A percentile compares a stretch with the other conserved stretches of the same genome.
Evolutionary conservation across 305 asterid genomes (phyloP).

Genomic region (Galium porrigens): DNA sequence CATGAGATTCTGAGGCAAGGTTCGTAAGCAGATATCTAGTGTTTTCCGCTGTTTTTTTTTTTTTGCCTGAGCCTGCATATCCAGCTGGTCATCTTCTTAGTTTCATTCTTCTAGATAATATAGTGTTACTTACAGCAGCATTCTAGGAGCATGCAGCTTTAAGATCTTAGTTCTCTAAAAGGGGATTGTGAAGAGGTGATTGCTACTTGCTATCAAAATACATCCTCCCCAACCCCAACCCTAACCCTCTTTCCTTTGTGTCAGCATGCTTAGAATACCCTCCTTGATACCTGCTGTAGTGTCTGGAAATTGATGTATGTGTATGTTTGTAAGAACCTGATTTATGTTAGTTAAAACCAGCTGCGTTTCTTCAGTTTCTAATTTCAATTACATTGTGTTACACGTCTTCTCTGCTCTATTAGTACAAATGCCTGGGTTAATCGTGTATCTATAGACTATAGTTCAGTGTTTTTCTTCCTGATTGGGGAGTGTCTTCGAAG

Average conservation of each 20-base stretch:
- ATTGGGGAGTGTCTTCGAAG: constrained; percentile 17
- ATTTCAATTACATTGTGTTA: background rate
- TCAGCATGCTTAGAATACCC: background rate
- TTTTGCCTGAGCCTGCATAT: background rate
- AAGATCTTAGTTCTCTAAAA: background rate
- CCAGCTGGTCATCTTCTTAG: background rate
- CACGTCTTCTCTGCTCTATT: background rate
- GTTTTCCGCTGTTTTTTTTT: background rate
- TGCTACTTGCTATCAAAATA: background rate
- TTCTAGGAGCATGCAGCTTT: background rate
- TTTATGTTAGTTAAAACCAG: background rate
- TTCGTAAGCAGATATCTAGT: background rate
- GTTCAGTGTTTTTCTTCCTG: background rate
- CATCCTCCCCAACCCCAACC: background rate
- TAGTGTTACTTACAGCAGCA: background rate
- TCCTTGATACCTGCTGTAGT: background rate
- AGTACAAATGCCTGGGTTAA: background rate
- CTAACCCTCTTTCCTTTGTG: background rate
- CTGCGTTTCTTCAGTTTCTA: background rate
- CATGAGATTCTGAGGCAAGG: background rate
- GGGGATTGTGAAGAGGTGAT: background rate
- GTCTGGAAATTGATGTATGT: background rate
- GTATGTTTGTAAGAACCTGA: background rate
- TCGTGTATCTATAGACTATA: background rate
- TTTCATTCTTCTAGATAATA: background rate